These are phyloP conservation scores for Ailanthus altissimus DNA, from an alignment of 345 rosid genomes.

Conservation along the genomic window DNA sequence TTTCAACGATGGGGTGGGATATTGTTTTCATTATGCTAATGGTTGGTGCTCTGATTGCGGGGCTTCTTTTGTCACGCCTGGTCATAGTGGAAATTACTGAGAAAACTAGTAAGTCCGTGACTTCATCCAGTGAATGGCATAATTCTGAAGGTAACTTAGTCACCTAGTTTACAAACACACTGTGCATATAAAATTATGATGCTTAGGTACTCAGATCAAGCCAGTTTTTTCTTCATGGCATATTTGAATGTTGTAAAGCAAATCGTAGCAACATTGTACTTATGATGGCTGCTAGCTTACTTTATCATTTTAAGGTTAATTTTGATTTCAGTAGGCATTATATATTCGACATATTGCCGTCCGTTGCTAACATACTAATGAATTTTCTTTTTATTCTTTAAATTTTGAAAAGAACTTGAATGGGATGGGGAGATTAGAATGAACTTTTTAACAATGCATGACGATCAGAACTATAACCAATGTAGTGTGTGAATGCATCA, in stretches of 20 bases:
- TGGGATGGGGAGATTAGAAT: background rate
- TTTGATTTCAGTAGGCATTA: background rate
- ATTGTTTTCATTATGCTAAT: constrained; percentile 73
- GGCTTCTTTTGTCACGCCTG: constrained; percentile 68
- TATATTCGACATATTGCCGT: background rate
- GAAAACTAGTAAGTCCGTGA: constrained; percentile 24
- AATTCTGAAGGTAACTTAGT: constrained; percentile 51
- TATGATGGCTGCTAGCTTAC: background rate
- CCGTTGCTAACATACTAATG: background rate
- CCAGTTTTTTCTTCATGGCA: background rate
- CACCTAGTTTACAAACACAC: constrained; percentile 6
- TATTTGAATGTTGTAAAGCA: background rate
- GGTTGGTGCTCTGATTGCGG: constrained; percentile 70
- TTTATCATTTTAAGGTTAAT: background rate
- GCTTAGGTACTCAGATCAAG: background rate
- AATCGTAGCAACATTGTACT: no score
- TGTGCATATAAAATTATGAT: background rate
- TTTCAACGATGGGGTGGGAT: constrained; percentile 77
- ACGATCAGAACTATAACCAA: background rate
- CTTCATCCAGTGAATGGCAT: constrained; percentile 21
- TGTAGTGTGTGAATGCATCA: background rate
- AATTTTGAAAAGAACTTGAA: background rate
- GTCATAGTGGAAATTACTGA: constrained; percentile 55
- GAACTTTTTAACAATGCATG: background rate
- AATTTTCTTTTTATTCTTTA: background rate